Conservation (phyloP, 805 yeast genomes). For the Candida vaughaniae region DNA sequence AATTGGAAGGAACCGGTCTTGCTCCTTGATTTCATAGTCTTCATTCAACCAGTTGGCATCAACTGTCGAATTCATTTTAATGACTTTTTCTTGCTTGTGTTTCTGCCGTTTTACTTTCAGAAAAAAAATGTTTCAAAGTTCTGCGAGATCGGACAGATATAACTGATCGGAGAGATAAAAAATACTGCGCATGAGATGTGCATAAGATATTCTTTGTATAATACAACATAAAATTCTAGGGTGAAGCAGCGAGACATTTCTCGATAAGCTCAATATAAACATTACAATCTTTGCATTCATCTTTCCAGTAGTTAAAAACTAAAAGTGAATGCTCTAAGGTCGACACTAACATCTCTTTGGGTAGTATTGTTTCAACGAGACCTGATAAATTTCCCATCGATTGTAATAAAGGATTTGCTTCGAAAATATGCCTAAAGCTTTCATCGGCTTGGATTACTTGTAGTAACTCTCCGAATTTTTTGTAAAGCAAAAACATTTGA, state of each 20-base stretch:
- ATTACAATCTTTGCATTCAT: slow-evolving; percentile 31
- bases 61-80: slow-evolving; percentile 5
- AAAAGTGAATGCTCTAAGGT: slow-evolving; percentile 29
- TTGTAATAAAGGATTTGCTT: slow-evolving; percentile 4
- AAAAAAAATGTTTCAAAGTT: too few relatives aligned
- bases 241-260: slow-evolving; percentile 19
- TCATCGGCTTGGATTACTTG: slow-evolving; percentile 1
- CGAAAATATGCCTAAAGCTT: slow-evolving; percentile 10
- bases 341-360: slow-evolving; percentile 15
- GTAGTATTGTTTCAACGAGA: slow-evolving; percentile 12
- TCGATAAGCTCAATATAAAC: slow-evolving; percentile 26
- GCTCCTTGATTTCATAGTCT: slow-evolving; percentile 45
- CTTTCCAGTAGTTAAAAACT: slow-evolving; percentile 35
- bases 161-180: slow-evolving; percentile 16
- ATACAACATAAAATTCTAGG: neutral
- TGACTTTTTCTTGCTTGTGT: neutral
- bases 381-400: slow-evolving; percentile 10
- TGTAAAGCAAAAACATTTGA: slow-evolving; percentile 27
- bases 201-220: neutral
- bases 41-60: slow-evolving; percentile 17
- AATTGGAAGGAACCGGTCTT: slow-evolving; percentile 43
- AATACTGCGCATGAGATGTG: neutral
- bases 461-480: slow-evolving; percentile 25
- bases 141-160: slow-evolving; percentile 23
- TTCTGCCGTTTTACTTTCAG: too few relatives aligned